Percentiles rank a stretch among this genome's conserved stretches.
Evolutionary conservation across 352 stramenopile species (phyloP).

Genomic region (Phytophthora sp.): DNA sequence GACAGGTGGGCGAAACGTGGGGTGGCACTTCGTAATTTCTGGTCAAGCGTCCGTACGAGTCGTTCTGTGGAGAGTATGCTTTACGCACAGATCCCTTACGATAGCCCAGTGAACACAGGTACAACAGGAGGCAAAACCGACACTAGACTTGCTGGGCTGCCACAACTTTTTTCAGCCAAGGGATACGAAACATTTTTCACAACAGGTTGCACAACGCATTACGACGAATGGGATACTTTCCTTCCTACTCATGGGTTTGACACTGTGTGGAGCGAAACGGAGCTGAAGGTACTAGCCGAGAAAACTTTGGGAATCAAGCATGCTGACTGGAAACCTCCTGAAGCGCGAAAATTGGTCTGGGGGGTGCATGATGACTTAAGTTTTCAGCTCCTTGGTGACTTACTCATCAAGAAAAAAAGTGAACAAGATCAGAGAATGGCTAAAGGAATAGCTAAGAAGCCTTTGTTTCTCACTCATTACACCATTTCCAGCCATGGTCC

Average conservation of each 20-base stretch:
- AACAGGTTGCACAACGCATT: conserved; percentile 40
- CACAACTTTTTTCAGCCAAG: conserved; percentile 54
- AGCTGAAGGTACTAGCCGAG: conserved; percentile 41
- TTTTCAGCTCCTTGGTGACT: conserved; percentile 44
- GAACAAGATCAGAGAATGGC: conserved; percentile 25
- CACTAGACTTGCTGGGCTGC: conserved; percentile 36
- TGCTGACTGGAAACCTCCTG: conserved; percentile 27
- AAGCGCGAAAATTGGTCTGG: conserved; percentile 23
- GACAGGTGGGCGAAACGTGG: conserved; percentile 48
- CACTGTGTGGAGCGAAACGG: conserved; percentile 28
- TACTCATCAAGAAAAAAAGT: conserved; percentile 45
- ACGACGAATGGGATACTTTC: conserved; percentile 52
- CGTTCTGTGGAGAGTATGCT: conserved; percentile 52
- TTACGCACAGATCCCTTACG: conserved; percentile 50
- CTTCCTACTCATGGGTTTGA: conserved; percentile 54
- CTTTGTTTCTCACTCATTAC: conserved; percentile 56
- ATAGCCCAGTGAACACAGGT: conserved; percentile 33
- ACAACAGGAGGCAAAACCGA: conserved; percentile 20
- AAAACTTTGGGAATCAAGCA: conserved; percentile 34
- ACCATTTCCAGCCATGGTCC: conserved; percentile 55
- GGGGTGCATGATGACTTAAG: conserved; percentile 52
- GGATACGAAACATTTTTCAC: conserved; percentile 55
- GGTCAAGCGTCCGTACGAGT: conserved; percentile 57
- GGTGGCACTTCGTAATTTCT: conserved; percentile 55
- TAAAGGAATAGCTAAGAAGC: conserved; percentile 25